Percentiles rank a stretch among this genome's conserved stretches.
Evolutionary conservation across 768 basidiomycete species (phyloP).

Genomic region (Phanerochaete sordida): DNA sequence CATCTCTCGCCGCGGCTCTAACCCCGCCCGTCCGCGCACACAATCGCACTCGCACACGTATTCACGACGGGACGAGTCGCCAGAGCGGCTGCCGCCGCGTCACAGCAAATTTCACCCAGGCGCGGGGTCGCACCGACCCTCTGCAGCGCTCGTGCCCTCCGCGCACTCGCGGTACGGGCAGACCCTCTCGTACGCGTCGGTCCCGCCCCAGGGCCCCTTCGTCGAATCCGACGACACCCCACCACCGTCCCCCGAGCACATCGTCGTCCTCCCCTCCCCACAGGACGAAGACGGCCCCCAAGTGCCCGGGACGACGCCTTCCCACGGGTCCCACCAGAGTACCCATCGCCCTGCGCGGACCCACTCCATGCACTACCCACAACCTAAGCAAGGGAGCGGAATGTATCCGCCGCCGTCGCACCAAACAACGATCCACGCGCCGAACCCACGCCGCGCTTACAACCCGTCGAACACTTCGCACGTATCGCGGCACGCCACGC

Average conservation of each 20-base stretch:
- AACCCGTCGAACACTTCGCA: slow-evolving; percentile 17
- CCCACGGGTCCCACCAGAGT: neutral
- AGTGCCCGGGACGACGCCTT: neutral
- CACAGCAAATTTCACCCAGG: neutral
- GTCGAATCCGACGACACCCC: slow-evolving; percentile 14
- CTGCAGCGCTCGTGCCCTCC: slow-evolving; percentile 5
- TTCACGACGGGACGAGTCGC: neutral
- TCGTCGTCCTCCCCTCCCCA: slow-evolving; percentile 25
- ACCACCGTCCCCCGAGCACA: slow-evolving; percentile 26
- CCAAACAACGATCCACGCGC: slow-evolving; percentile 29
- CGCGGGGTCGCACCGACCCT: slow-evolving; percentile 5
- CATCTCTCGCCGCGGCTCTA: slow-evolving; percentile 42
- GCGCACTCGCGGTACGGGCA: slow-evolving; percentile 18
- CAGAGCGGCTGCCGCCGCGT: neutral
- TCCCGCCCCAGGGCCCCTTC: slow-evolving; percentile 13
- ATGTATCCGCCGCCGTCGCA: slow-evolving; percentile 24
- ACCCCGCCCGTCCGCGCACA: slow-evolving; percentile 2
- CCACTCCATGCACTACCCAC: slow-evolving; percentile 11
- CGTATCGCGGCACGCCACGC: slow-evolving; percentile 8
- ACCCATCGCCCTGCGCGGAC: slow-evolving; percentile 3
- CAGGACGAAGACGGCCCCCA: slow-evolving; percentile 18
- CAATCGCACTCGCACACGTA: slow-evolving; percentile 3
- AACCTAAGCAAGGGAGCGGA: slow-evolving; percentile 12
- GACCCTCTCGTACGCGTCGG: slow-evolving; percentile 24
- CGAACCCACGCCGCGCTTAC: slow-evolving; percentile 27